Base-by-base conservation (phyloP, 78 protist genomes). In the Chrysochromulina parva region DNA sequence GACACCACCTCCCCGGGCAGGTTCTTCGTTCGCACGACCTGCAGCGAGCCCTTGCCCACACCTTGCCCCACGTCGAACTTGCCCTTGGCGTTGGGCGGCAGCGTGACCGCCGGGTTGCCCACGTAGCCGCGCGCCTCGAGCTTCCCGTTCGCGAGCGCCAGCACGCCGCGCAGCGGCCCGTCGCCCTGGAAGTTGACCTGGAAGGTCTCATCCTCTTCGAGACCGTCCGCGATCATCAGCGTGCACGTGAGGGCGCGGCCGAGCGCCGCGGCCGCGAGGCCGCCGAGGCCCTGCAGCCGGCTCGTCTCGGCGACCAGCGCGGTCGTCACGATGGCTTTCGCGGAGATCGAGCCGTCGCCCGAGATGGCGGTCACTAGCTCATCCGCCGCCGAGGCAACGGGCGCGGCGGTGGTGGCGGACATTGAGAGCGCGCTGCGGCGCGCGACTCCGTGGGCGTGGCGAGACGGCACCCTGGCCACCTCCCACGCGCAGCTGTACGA, bases 121-220 rank as follows among this genome's bases (percentile, higher is more conserved):
- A 78, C 86, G 62, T 78, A 78, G 28, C 86, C 86, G 19, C 59
- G 59, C 86, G 59, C 7, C 60, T 78, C 48, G 48, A 78, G 86
- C 62, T 20, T 5, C 47, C 86, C 86, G 60, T 78, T 78, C 4
- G 86, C 86, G 47, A 14, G 20, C 48, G 86, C 86, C 48, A 78
- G 9, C 20, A 78, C 86, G n/a, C 86, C 86, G 47, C 84, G 55
- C 53, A 74, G 84, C 53, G 84, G 84, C 9, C 84, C 84, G 17
- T 74, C 84, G 57, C 84, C 84, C 57, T 50, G 14, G 58, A 74
- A 74, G 57, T 4, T 48, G n/a, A 74, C 52, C 84, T 74, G 84
- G 57, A 74, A 13, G 58, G 52, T 74, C 84, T 74, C 84, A 7
- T 74, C 84, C 47, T 48, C 84, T 57, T 74, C 50, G 57, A 74